These are phyloP conservation scores for Cladobotryum mycophilum DNA, from an alignment of 2,329 filamentous ascomycete species.

Conservation along the genomic window DNA sequence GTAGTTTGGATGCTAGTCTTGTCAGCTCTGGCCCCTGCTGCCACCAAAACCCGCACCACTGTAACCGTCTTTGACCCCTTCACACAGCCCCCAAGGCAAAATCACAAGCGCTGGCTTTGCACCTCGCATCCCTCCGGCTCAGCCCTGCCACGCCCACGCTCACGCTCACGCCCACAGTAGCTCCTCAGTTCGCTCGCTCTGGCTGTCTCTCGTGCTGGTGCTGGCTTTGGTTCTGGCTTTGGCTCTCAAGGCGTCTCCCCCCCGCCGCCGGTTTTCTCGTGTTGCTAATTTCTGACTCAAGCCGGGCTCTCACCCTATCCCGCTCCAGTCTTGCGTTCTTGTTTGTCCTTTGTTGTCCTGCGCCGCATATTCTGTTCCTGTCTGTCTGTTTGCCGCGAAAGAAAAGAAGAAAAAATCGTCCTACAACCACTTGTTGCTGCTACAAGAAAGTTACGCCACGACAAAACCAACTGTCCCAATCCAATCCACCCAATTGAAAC, in stretches of 20 bases:
- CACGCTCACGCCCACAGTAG: background rate
- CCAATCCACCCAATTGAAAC: no score
- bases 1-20: background rate
- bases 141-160: background rate
- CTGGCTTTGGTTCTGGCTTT: background rate
- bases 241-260: background rate
- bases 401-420: constrained; percentile 1
- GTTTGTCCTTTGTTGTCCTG: background rate
- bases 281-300: constrained; percentile 11
- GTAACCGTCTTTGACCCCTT: no score
- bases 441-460: background rate
- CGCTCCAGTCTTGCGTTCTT: constrained; percentile 1
- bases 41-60: background rate
- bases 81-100: constrained; percentile 1
- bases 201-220: no score
- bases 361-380: background rate
- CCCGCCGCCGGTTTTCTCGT: background rate
- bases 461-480: background rate
- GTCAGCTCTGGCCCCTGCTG: constrained; percentile 3
- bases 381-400: background rate
- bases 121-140: background rate
- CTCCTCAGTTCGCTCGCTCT: background rate
- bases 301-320: background rate
- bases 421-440: no score
- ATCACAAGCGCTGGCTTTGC: no score